A percentile compares a stretch with the other conserved stretches of the same genome.
Evolutionary conservation across 176 grass and related monocot genomes (phyloP).

Genomic region (Aegilops longissima): DNA sequence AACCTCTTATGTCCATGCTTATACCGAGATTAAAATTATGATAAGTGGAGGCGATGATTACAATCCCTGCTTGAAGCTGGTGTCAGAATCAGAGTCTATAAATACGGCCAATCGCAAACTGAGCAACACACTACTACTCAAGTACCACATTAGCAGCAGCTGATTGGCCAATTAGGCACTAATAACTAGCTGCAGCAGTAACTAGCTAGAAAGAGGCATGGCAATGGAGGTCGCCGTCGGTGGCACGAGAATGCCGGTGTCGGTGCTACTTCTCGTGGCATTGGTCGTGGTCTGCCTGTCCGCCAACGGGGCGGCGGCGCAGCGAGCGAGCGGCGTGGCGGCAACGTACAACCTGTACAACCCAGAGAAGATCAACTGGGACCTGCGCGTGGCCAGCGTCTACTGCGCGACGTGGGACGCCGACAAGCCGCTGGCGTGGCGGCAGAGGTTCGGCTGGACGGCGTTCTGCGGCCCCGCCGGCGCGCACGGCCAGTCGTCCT

Average conservation of each 20-base stretch:
- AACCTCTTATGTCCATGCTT: neutral
- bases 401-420: constrained; percentile 66
- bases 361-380: constrained; percentile 52
- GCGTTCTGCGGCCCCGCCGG: constrained; percentile 71
- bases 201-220: neutral
- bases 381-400: constrained; percentile 36
- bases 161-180: neutral
- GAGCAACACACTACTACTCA: neutral
- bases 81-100: constrained; percentile 22
- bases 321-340: constrained; percentile 39
- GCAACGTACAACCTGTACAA: constrained; percentile 63
- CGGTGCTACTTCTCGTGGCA: neutral
- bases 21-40: neutral
- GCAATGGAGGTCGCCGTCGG: neutral
- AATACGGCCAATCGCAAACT: constrained; percentile 3
- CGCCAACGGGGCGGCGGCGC: constrained; percentile 24
- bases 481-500: constrained; percentile 37
- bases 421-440: constrained; percentile 56
- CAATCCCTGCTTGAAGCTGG: neutral
- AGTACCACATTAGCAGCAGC: neutral
- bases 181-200: neutral
- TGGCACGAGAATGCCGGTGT: neutral
- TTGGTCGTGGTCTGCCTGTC: neutral
- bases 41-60: neutral
- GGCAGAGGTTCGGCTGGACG: constrained; percentile 56